Percentiles rank a stretch among this genome's conserved stretches.
Conservation (phyloP, 441 rosid genomes). For the Eutrema salsugineum region DNA sequence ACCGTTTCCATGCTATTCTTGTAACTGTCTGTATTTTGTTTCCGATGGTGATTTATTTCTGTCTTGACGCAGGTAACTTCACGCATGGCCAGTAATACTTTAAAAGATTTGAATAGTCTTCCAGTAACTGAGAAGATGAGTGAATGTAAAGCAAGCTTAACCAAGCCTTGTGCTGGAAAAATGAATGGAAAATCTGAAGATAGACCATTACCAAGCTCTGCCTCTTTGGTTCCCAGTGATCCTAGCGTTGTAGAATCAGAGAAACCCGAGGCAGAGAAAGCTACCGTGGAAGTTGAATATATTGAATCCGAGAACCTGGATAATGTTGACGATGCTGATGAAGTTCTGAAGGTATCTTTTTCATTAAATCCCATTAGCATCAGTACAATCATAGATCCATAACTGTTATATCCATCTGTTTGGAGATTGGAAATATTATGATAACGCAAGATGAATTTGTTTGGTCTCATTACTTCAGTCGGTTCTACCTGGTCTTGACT, state of each 20-base stretch:
- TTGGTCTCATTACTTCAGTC: constrained; percentile 35
- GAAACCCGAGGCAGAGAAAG: constrained; percentile 41
- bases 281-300: constrained; percentile 67
- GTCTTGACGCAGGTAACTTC: constrained; percentile 6
- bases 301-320: constrained; percentile 69
- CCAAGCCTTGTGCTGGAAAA: constrained; percentile 47
- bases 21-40: background rate
- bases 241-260: constrained; percentile 39
- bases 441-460: background rate
- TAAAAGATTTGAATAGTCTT: constrained; percentile 64
- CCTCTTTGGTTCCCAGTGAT: constrained; percentile 30
- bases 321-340: constrained; percentile 70
- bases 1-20: background rate
- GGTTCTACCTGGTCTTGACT: constrained; percentile 67
- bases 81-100: constrained; percentile 66
- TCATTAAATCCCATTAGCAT: background rate
- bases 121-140: constrained; percentile 48
- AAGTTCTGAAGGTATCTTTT: constrained; percentile 50
- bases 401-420: background rate
- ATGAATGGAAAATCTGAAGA: constrained; percentile 53
- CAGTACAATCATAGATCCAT: background rate
- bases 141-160: constrained; percentile 50
- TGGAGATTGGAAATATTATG: background rate
- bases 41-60: background rate
- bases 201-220: constrained; percentile 28